Evolutionary conservation across 768 basidiomycete species (phyloP).

Genomic region (Pleurotus cornucopiae): DNA sequence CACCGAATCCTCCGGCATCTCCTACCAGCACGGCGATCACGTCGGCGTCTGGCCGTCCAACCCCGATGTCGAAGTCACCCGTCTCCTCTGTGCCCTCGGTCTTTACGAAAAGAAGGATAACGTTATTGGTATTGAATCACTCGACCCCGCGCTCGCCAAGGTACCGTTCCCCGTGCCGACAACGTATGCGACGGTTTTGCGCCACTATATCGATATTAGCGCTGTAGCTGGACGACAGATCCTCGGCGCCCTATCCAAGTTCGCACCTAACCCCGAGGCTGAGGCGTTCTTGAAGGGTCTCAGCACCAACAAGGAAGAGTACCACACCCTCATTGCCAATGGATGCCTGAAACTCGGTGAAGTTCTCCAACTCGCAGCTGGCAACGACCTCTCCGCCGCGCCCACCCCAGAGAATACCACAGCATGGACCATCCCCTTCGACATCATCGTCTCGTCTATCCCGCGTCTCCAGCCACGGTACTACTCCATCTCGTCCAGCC

Average conservation of each 20-base stretch:
- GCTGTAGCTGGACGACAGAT: conserved; percentile 94
- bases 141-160: conserved; percentile 96
- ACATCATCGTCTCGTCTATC: conserved; percentile 91
- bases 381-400: conserved; percentile 56
- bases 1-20: conserved; percentile 92
- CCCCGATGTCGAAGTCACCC: conserved; percentile 86
- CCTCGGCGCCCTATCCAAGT: conserved; percentile 82
- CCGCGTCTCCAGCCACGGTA: conserved; percentile 95
- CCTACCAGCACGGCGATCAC: conserved; percentile 99
- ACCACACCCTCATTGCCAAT: conserved; percentile 68
- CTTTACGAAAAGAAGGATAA: conserved; percentile 76
- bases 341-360: conserved; percentile 92
- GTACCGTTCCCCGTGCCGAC: conserved; percentile 98
- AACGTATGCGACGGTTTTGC: conserved; percentile 88
- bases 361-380: conserved; percentile 86
- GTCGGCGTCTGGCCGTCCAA: conserved; percentile 97
- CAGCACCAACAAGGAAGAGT: conserved; percentile 85
- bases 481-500: conserved; percentile 98
- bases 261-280: conserved; percentile 78
- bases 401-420: conserved; percentile 78
- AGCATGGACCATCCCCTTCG: conserved; percentile 90
- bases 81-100: conserved; percentile 83
- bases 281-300: conserved; percentile 69
- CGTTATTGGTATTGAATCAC: conserved; percentile 90
- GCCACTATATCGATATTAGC: conserved; percentile 96